Evolutionary conservation across 495 filamentous ascomycete species (phyloP).

Genomic region (Paragyromitra xinjiangensis): DNA sequence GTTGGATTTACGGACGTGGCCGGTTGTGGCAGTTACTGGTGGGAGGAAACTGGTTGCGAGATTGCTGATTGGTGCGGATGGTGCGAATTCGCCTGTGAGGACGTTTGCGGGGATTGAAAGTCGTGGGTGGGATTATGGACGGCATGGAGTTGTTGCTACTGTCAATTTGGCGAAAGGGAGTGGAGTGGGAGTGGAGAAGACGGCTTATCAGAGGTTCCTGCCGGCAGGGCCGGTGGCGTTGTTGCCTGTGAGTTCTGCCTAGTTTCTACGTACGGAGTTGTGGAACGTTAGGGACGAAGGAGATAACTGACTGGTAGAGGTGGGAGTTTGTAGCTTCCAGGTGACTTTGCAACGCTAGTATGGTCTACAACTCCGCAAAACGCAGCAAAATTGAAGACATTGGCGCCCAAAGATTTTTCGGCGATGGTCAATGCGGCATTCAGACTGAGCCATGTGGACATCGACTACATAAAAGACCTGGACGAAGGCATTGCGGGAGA

Average conservation of each 20-base stretch:
- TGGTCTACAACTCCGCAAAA: conserved; percentile 88
- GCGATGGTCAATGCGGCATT: conserved; percentile 95
- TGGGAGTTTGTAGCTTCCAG: conserved; percentile 67
- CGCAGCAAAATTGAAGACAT: conserved; percentile 79
- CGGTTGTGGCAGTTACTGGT: conserved; percentile 74
- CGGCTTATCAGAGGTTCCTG: conserved; percentile 94
- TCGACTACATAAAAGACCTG: conserved; percentile 78
- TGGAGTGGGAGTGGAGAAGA: conserved; percentile 66
- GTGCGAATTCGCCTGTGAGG: conserved; percentile 91
- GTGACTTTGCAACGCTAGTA: conserved; percentile 81
- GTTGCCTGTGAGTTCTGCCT: conserved; percentile 66
- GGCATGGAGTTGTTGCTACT: conserved; percentile 91
- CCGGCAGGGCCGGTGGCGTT: conserved; percentile 90
- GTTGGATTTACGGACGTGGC: conserved; percentile 84
- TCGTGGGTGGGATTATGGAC: conserved; percentile 90
- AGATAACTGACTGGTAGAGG: conserved; percentile 11
- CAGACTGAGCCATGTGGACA: conserved; percentile 77
- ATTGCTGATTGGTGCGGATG: conserved; percentile 91
- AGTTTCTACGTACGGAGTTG: neutral
- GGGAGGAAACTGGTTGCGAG: conserved; percentile 74
- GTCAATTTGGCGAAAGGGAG: conserved; percentile 70
- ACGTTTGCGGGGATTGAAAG: conserved; percentile 85
- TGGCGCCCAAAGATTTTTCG: conserved; percentile 75
- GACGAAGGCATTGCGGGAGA: conserved; percentile 73
- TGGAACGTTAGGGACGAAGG: neutral